phyloP scores from a whole-genome alignment of 352 stramenopile genomes.

The Aphanomyces invadans region DNA sequence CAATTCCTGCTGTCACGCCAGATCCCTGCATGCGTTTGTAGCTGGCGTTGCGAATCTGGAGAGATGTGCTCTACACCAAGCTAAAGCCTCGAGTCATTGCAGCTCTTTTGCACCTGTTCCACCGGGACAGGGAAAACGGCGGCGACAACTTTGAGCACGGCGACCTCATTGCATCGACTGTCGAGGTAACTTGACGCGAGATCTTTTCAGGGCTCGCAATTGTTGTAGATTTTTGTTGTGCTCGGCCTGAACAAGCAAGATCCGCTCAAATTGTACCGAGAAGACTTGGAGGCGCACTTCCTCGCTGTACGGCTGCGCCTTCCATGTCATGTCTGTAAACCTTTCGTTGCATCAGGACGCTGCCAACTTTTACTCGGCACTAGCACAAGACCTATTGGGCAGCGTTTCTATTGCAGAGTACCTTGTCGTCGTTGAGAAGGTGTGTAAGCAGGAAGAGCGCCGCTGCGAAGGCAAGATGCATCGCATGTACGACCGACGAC shows the following conservation, averaged over 20 bases:
- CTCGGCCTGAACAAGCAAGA: constrained; percentile 67
- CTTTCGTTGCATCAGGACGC: constrained; percentile 54
- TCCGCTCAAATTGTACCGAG: constrained; percentile 70
- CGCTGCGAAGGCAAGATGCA: constrained; percentile 69
- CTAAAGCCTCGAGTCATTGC: constrained; percentile 61
- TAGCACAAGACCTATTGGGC: constrained; percentile 54
- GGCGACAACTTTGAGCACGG: constrained; percentile 66
- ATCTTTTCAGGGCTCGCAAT: too few species aligned
- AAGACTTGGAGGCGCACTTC: constrained; percentile 67
- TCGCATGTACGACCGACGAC: constrained; percentile 44
- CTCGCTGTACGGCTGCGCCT: constrained; percentile 33
- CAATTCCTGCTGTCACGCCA: neutral
- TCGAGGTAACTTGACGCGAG: too few species aligned
- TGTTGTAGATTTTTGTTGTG: constrained; percentile 70
- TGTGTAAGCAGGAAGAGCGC: constrained; percentile 73
- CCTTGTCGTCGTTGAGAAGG: constrained; percentile 49
- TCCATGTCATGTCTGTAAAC: neutral
- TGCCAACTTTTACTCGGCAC: constrained; percentile 51
- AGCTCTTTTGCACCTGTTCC: constrained; percentile 61
- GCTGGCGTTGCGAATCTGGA: constrained; percentile 80
- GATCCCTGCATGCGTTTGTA: constrained; percentile 25
- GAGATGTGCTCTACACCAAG: constrained; percentile 64
- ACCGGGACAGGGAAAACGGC: constrained; percentile 37
- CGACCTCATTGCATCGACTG: constrained; percentile 53
- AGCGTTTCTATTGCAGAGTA: constrained; percentile 68